These are phyloP conservation scores for Avena eriantha DNA, from an alignment of 176 grass and related monocot species.

Conservation along the genomic window DNA sequence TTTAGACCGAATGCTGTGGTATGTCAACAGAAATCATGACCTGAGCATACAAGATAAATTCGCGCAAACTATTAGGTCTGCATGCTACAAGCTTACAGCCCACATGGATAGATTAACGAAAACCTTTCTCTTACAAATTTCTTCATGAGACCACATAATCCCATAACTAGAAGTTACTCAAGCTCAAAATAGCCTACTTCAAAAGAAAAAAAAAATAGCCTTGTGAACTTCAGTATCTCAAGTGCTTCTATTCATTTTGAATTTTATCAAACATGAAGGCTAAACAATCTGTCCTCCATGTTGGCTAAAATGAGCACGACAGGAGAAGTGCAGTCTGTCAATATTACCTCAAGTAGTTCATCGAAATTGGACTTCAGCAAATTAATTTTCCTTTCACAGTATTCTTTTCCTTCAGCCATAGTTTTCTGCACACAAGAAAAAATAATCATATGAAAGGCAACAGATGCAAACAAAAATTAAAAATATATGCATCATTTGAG, in stretches of 20 bases:
- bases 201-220: not conserved
- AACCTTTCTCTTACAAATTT: not conserved
- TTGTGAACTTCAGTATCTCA: not conserved
- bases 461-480: not conserved
- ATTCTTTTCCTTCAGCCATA: conserved; percentile 92
- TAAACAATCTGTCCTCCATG: not conserved
- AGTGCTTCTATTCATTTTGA: not conserved
- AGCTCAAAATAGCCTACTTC: not conserved
- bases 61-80: not conserved
- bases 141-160: not conserved
- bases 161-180: not conserved
- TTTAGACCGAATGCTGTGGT: not conserved
- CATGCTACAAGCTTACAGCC: not conserved
- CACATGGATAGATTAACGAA: not conserved
- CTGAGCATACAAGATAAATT: not conserved
- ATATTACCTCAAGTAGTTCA: conserved; percentile 82
- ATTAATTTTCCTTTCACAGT: conserved; percentile 90
- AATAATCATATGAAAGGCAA: conserved; percentile 22
- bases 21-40: conserved; percentile 13
- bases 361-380: conserved; percentile 92
- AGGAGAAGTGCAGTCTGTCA: not conserved
- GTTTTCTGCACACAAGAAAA: conserved; percentile 66
- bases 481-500: not conserved
- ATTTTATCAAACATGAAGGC: not conserved
- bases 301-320: conserved; percentile 35